Percentiles rank a stretch among this genome's conserved stretches.
These are phyloP conservation scores for Diutina scorzettiae DNA, from an alignment of 1,139 yeast genomes.

Conservation along the genomic window DNA sequence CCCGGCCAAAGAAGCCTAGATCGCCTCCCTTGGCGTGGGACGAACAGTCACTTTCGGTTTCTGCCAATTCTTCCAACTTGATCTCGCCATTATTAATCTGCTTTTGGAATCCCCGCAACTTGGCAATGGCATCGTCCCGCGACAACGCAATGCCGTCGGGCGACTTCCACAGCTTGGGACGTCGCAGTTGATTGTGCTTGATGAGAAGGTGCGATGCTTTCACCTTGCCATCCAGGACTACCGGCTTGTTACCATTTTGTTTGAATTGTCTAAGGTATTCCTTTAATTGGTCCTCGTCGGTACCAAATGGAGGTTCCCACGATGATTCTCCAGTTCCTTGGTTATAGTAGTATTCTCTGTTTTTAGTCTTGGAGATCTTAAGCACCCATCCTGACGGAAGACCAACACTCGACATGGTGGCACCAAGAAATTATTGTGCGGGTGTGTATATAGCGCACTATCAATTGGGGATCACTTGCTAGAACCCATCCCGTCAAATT, in stretches of 20 bases:
- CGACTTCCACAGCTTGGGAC: conserved; percentile 88
- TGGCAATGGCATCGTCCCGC: conserved; percentile 73
- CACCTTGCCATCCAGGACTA: conserved; percentile 34
- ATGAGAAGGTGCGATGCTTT: conserved; percentile 56
- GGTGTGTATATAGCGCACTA: too few species aligned
- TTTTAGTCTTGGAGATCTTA: conserved; percentile 65
- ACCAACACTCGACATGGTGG: conserved; percentile 28
- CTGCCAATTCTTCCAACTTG: conserved; percentile 61
- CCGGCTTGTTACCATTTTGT: conserved; percentile 51
- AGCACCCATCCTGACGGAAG: conserved; percentile 82
- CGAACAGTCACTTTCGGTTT: conserved; percentile 79
- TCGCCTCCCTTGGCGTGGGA: conserved; percentile 87
- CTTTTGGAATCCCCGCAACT: conserved; percentile 45
- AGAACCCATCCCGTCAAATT: too few species aligned
- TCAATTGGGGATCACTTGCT: too few species aligned
- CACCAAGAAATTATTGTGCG: too few species aligned
- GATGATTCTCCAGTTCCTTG: conserved; percentile 60
- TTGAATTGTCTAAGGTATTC: conserved; percentile 38
- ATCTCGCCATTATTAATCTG: conserved; percentile 60
- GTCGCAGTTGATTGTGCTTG: conserved; percentile 72
- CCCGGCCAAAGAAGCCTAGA: conserved; percentile 75
- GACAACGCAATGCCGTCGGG: conserved; percentile 59
- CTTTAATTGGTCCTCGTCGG: conserved; percentile 50
- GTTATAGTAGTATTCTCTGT: conserved; percentile 73
- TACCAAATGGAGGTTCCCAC: conserved; percentile 90